phyloP scores from a whole-genome alignment of 345 rosid genomes.

The Eutrema heterophyllum region DNA sequence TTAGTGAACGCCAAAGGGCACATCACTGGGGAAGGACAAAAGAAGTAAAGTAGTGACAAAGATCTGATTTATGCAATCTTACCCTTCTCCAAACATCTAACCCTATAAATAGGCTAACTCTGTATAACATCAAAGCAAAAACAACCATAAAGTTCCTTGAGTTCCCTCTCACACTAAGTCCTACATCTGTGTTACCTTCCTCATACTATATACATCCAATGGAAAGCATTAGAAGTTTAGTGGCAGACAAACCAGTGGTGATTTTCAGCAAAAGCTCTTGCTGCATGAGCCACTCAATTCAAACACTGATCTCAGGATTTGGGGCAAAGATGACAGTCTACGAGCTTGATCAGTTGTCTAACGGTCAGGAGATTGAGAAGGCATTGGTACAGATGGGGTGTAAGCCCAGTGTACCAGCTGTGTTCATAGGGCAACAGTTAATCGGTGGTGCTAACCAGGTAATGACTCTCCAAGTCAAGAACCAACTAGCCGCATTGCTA shows the following conservation, averaged over 20 bases:
- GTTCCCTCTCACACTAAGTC: constrained; percentile 5
- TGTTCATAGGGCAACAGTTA: constrained; percentile 71
- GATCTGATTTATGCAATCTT: constrained; percentile 21
- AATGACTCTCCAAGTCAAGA: constrained; percentile 43
- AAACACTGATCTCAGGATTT: constrained; percentile 53
- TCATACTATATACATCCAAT: constrained; percentile 7
- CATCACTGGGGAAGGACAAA: constrained; percentile 14
- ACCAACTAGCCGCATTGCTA: constrained; percentile 32
- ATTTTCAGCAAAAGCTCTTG: constrained; percentile 82
- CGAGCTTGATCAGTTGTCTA: constrained; percentile 60
- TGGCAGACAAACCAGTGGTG: constrained; percentile 74
- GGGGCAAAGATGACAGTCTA: constrained; percentile 72
- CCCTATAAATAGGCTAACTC: constrained; percentile 30
- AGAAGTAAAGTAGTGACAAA: constrained; percentile 27
- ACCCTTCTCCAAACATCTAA: background rate
- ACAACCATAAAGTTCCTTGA: constrained; percentile 12
- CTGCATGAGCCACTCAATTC: constrained; percentile 68
- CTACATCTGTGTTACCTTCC: constrained; percentile 1
- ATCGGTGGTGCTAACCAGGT: constrained; percentile 76
- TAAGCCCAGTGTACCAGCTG: constrained; percentile 60
- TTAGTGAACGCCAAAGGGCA: constrained; percentile 33
- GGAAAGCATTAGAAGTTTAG: constrained; percentile 46
- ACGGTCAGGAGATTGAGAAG: constrained; percentile 52
- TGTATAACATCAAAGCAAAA: constrained; percentile 8
- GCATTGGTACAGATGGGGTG: constrained; percentile 61